Evolutionary conservation across 805 yeast species (phyloP), one percentile per base, ranked within the genome.

Genomic region (Yarrowia porcina): DNA sequence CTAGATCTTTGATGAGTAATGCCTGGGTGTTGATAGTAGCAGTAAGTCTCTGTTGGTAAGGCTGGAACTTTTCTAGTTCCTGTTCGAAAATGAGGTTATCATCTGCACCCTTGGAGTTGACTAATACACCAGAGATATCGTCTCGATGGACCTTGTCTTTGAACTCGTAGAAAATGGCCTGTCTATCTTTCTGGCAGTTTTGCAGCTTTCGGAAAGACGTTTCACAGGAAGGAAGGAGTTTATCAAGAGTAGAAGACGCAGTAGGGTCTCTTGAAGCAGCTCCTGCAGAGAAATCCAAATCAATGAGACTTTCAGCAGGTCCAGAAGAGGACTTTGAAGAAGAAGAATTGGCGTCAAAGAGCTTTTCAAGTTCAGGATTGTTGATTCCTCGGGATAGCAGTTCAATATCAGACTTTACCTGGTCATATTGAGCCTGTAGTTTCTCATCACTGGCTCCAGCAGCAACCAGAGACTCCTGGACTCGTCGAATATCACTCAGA

Each of bases 91-190:
- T 71, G 4, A 65, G 74, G 10, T 80, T 76, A 64, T 87, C 91
- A 5, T 83, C 76, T 38, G 80, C 81, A 45, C 82, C 80, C 65
- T 82, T 83, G 70, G 89, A 87, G 66, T 86, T 76, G 9, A 93
- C 82, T 32, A 93, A 77, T 12, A 86, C 77, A 61, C 87, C 85
- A 0, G 96, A 87, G 56, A 91, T 90, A 71, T 93, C 97, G 74
- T 93, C 98, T 13, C 80, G 79, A 69, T 86, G 94, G 33, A 89
- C 85, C 52, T 82, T 82, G 7, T 77, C 80, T 70, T 90, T 90
- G 69, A 93, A 78, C 56, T 85, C 89, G 1, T 79, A 79, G 35
- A 89, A 76, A 1, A 87, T 79, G 38, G 83, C 78, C 6, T 76
- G 72, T 49, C 96, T 83, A 71, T 89, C 94, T 32, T 81, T 76